phyloP scores from a whole-genome alignment of 139 green algal genomes.

The Desmodesmus armatus region DNA sequence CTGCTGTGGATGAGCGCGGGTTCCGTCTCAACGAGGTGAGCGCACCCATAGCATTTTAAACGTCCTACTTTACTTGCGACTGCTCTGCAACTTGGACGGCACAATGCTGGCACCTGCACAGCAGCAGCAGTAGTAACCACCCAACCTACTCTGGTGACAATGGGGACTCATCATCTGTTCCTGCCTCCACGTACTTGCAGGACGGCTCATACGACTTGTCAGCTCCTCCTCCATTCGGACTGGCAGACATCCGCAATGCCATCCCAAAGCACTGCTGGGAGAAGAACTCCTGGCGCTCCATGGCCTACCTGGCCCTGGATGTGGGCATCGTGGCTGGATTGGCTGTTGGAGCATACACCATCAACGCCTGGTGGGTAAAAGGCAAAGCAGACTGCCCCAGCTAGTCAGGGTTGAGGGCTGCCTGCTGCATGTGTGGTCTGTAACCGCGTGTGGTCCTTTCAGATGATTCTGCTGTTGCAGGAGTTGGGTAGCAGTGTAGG shows the following conservation, averaged over 20 bases:
- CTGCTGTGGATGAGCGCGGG: slow-evolving; percentile 17
- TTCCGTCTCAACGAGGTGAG: slow-evolving; percentile 37
- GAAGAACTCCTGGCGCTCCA: slow-evolving; percentile 79
- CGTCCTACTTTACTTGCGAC: too few species aligned
- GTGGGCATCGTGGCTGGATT: slow-evolving; percentile 88
- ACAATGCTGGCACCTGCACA: too few species aligned
- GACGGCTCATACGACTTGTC: slow-evolving; percentile 66
- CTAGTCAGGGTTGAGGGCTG: not conserved
- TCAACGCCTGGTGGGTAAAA: slow-evolving; percentile 72
- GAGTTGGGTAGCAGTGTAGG: too few species aligned
- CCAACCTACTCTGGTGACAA: too few species aligned
- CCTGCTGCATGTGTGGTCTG: too few species aligned
- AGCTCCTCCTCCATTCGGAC: slow-evolving; percentile 84
- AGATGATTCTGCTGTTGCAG: too few species aligned
- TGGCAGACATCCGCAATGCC: slow-evolving; percentile 85
- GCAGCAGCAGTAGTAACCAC: too few species aligned
- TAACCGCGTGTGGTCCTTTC: too few species aligned
- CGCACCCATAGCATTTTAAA: too few species aligned
- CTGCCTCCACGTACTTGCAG: slow-evolving; percentile 13
- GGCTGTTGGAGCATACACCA: slow-evolving; percentile 71
- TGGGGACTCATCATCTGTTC: too few species aligned
- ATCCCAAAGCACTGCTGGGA: slow-evolving; percentile 89
- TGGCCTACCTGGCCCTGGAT: slow-evolving; percentile 82
- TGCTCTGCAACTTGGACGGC: too few species aligned
- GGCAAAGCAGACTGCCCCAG: too few species aligned